A percentile compares a stretch with the other conserved stretches of the same genome.
Conservation (phyloP, 176 grass and related monocot genomes). For the Eleusine coracana region DNA sequence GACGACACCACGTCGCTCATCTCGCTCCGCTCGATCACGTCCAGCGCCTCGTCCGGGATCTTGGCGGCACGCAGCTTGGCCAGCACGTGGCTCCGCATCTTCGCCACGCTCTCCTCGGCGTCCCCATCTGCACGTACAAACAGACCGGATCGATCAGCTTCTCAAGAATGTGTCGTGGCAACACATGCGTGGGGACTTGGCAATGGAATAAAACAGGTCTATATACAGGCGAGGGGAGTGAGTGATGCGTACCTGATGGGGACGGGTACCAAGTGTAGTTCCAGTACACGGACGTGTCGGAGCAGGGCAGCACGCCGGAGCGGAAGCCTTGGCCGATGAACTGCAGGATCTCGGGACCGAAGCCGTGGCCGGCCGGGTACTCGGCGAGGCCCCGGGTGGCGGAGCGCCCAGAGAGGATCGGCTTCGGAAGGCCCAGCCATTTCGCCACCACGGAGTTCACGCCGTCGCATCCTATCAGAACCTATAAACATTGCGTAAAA, state of each 20-base stretch:
- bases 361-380: slow-evolving; percentile 53
- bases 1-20: slow-evolving; percentile 61
- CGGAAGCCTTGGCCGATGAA: slow-evolving; percentile 60
- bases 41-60: slow-evolving; percentile 50
- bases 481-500: slow-evolving; percentile 19
- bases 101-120: slow-evolving; percentile 47
- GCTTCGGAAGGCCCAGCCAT: slow-evolving; percentile 50
- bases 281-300: slow-evolving; percentile 67
- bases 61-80: slow-evolving; percentile 33
- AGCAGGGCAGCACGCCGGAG: slow-evolving; percentile 57
- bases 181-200: not conserved
- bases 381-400: slow-evolving; percentile 51
- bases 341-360: slow-evolving; percentile 51
- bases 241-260: slow-evolving; percentile 9
- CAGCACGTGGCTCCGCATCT: slow-evolving; percentile 63
- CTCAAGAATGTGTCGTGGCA: too few relatives aligned
- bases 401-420: slow-evolving; percentile 38
- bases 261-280: slow-evolving; percentile 74
- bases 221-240: not conserved
- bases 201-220: not conserved
- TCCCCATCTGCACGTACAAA: slow-evolving; percentile 30
- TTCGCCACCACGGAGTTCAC: slow-evolving; percentile 67
- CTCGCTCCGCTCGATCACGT: slow-evolving; percentile 65
- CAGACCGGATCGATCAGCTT: not conserved
- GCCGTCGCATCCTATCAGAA: slow-evolving; percentile 55